These are phyloP conservation scores for Dictyostelium intermedium DNA, from an alignment of 78 protist species.

Conservation along the genomic window DNA sequence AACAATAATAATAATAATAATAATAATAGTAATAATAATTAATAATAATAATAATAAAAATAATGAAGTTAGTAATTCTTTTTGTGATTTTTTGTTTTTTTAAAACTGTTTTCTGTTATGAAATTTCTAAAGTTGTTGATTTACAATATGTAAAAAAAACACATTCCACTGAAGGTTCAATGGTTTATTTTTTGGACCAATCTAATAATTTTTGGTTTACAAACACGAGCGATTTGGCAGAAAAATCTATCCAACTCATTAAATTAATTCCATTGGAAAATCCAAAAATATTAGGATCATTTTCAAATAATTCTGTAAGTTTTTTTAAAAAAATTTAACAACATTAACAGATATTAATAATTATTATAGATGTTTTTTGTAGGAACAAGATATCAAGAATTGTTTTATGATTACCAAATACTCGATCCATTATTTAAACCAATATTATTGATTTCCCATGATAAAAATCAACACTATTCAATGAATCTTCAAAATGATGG, in stretches of 20 bases:
- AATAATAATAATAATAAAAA: too few species aligned
- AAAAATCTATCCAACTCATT: neutral
- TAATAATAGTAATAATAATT: too few species aligned
- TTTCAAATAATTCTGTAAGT: neutral
- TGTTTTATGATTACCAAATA: neutral
- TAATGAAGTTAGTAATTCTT: neutral
- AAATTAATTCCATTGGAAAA: neutral
- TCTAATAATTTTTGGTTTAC: neutral
- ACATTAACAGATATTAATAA: neutral
- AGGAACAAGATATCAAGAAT: neutral
- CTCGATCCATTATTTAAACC: neutral
- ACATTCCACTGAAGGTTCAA: neutral
- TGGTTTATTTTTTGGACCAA: neutral
- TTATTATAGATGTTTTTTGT: neutral
- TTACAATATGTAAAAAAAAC: neutral
- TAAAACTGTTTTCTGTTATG: neutral
- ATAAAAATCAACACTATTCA: neutral
- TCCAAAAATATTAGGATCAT: neutral
- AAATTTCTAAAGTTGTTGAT: neutral
- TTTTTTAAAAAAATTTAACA: neutral
- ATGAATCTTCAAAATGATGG: neutral
- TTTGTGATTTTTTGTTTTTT: too few species aligned
- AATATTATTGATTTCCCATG: neutral
- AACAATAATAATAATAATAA: too few species aligned
- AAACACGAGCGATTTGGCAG: neutral